Conservation (phyloP, 2,329 filamentous ascomycete species). For the Tolypocladium tropicale region DNA sequence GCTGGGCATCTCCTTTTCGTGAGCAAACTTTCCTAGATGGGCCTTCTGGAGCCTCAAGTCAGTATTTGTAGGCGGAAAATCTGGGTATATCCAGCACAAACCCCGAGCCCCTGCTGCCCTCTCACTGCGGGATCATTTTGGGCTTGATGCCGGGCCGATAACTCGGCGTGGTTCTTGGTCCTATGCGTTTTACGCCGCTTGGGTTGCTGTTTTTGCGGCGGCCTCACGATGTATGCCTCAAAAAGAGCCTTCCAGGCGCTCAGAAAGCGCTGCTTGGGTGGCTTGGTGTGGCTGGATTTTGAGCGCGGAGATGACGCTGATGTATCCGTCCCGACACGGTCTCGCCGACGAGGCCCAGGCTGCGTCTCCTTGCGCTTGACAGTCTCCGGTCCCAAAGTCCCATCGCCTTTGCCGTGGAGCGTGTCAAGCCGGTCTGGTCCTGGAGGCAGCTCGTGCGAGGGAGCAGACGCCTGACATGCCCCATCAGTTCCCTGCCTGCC, state of each 20-base stretch:
- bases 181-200: not conserved
- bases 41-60: slow-evolving; percentile 28
- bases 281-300: not conserved
- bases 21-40: slow-evolving; percentile 61
- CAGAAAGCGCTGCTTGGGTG: not conserved
- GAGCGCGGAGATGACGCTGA: not conserved
- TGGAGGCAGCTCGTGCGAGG: not conserved
- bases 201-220: not conserved
- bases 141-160: not conserved
- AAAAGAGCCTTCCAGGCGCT: not conserved
- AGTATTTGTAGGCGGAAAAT: not conserved
- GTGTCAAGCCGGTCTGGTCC: not conserved
- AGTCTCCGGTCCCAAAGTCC: not conserved
- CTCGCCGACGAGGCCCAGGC: not conserved
- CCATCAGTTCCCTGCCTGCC: not conserved
- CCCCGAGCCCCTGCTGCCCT: not conserved
- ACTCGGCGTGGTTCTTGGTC: not conserved
- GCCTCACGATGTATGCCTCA: not conserved
- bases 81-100: not conserved
- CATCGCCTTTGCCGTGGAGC: not conserved
- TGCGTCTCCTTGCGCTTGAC: not conserved
- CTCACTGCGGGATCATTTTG: too few species aligned
- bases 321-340: not conserved
- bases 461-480: not conserved
- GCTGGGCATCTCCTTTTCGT: slow-evolving; percentile 65